Conservation (phyloP, 768 basidiomycete species). For the Rhodotorula graminis region DNA sequence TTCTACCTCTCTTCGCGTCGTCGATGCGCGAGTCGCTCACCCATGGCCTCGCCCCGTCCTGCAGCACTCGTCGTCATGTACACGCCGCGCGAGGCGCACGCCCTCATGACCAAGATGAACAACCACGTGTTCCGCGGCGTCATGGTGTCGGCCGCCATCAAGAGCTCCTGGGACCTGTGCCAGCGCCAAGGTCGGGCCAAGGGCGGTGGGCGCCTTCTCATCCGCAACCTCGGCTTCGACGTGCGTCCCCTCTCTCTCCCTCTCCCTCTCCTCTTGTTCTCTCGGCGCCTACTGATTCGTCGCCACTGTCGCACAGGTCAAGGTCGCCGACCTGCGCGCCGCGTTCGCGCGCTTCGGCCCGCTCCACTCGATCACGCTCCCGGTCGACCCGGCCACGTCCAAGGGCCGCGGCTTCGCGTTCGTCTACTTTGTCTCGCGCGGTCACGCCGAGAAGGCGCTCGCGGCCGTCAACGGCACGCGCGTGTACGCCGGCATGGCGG, state of each 20-base stretch:
- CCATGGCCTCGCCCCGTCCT: not conserved
- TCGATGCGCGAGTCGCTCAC: no score
- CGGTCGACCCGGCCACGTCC: slow-evolving; percentile 48
- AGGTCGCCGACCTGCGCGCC: slow-evolving; percentile 76
- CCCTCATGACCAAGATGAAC: slow-evolving; percentile 74
- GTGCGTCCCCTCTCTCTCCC: slow-evolving; percentile 42
- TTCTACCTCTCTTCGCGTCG: not conserved
- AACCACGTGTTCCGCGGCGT: slow-evolving; percentile 88
- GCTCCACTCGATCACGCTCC: slow-evolving; percentile 78
- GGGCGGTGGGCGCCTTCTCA: slow-evolving; percentile 63
- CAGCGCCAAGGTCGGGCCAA: slow-evolving; percentile 46
- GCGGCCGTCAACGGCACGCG: slow-evolving; percentile 71
- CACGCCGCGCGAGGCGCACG: slow-evolving; percentile 62
- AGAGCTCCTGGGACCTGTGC: slow-evolving; percentile 61
- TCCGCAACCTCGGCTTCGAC: slow-evolving; percentile 78
- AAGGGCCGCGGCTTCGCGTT: slow-evolving; percentile 78
- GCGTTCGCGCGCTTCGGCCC: slow-evolving; percentile 83
- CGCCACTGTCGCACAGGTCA: slow-evolving; percentile 52
- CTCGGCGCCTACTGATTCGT: not conserved
- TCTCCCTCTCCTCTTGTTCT: not conserved
- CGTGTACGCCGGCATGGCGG: slow-evolving; percentile 55
- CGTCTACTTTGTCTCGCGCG: slow-evolving; percentile 82
- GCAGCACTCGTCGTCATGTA: slow-evolving; percentile 72
- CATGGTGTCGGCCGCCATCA: slow-evolving; percentile 82
- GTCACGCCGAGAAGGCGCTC: slow-evolving; percentile 77